Evolutionary conservation across 164 flowering plant genomes (phyloP), one percentile per base, ranked within the genome.

Genomic region (Euptelea pleiosperma): DNA sequence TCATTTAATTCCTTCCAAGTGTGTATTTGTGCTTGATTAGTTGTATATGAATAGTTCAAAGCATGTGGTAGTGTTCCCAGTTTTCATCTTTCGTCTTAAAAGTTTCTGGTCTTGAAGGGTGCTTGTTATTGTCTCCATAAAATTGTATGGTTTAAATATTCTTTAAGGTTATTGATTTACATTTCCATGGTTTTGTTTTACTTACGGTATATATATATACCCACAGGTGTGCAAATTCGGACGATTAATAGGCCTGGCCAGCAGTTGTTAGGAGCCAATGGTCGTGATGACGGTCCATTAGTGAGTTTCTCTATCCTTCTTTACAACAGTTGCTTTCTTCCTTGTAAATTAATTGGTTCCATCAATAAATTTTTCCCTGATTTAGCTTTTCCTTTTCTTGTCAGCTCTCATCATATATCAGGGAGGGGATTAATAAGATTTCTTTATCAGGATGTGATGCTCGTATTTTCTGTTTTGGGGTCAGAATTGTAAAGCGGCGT

Each of bases 211-310:
- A n/a, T n/a, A n/a, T n/a, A n/a, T n/a, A 7, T 18, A 48, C 5
- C 43, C 35, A 39, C 71, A 94, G 99, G 87, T 71, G 64, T 81
- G 51, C 73, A 86, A 11, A 79, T 91, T 59, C 86, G 99, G 53
- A 89, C 85, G 12, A 80, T 82, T 33, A 89, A 82, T 77, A 83
- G 99, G 68, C 99, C 99, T 60, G 95, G 93, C 16, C 74, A 93
- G 22, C 99, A 94, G 57, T 61, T 87, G 60, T 70, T 94, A 35
- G 99, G 99, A 37, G 82, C 87, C 58, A 89, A 87, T 80, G 97
- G 99, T 36, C 97, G 97, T 68, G 97, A 94, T 80, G 99, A 91
- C 80, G 99, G 99, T 47, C 91, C 93, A 61, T 60, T 77, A 57
- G 97, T 94, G 73, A 83, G 96, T 79, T 44, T 44, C 50, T 63